Conservation (phyloP, 2,329 filamentous ascomycete species). For the Beauveria sp. region DNA sequence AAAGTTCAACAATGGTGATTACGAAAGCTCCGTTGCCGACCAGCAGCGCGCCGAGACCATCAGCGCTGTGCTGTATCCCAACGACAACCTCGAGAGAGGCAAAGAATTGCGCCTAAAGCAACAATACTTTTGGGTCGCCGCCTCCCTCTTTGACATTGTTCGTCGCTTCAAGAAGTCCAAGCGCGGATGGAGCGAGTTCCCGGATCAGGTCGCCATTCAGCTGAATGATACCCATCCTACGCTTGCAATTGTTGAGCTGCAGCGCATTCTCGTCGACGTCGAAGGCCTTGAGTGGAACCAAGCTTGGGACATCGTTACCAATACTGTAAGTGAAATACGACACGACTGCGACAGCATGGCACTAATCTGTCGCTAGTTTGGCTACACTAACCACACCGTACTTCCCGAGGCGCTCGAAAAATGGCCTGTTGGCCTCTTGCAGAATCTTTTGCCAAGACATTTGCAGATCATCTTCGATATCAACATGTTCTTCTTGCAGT, state of each 20-base stretch:
- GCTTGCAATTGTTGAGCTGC: conserved; percentile 88
- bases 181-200: conserved; percentile 83
- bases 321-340: conserved; percentile 44
- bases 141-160: conserved; percentile 92
- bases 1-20: conserved; percentile 97
- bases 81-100: conserved; percentile 91
- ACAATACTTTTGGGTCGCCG: conserved; percentile 99
- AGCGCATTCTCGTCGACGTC: conserved; percentile 81
- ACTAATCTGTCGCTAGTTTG: conserved; percentile 48
- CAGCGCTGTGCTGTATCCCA: conserved; percentile 93
- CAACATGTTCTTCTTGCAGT: conserved; percentile 88
- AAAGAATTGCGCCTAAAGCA: conserved; percentile 98
- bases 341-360: not conserved
- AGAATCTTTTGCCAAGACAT: conserved; percentile 88
- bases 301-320: conserved; percentile 75
- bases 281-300: conserved; percentile 91
- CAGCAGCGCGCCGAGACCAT: conserved; percentile 99
- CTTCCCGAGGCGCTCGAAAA: conserved; percentile 96
- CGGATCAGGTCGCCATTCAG: conserved; percentile 93
- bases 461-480: conserved; percentile 98
- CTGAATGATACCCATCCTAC: conserved; percentile 98
- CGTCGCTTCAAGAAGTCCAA: conserved; percentile 97
- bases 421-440: conserved; percentile 89
- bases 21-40: conserved; percentile 95
- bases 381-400: conserved; percentile 98